Evolutionary conservation across 2,329 filamentous ascomycete genomes (phyloP).

Genomic region (Sclerotinia borealis): DNA sequence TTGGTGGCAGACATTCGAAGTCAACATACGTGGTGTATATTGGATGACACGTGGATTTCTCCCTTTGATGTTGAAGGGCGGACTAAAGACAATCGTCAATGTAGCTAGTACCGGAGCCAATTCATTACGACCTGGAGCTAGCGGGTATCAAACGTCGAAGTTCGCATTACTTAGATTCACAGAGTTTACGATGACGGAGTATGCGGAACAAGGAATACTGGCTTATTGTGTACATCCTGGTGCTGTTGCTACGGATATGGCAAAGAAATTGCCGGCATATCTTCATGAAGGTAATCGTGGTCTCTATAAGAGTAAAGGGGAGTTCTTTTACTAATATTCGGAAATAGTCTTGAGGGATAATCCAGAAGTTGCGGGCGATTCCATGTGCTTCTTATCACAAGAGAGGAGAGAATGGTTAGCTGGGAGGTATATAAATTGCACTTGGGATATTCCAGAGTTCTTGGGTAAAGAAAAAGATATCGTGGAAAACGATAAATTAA

Average conservation of each 20-base stretch:
- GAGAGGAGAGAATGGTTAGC: constrained; percentile 41
- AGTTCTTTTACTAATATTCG: constrained; percentile 1
- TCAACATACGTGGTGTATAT: constrained; percentile 23
- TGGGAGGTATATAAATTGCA: constrained; percentile 39
- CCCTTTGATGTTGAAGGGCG: constrained; percentile 24
- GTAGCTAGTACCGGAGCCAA: constrained; percentile 41
- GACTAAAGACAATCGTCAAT: constrained; percentile 42
- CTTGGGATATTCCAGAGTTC: constrained; percentile 44
- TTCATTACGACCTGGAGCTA: constrained; percentile 33
- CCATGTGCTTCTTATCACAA: constrained; percentile 38
- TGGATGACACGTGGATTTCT: constrained; percentile 17
- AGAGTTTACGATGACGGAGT: constrained; percentile 43
- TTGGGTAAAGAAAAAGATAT: constrained; percentile 39
- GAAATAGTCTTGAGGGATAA: constrained; percentile 33
- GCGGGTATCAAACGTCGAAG: constrained; percentile 44
- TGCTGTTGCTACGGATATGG: constrained; percentile 36
- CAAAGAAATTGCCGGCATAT: constrained; percentile 29
- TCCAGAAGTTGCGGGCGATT: constrained; percentile 37
- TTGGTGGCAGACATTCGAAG: constrained; percentile 23
- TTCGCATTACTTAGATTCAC: constrained; percentile 44
- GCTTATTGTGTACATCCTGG: constrained; percentile 39
- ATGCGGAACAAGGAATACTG: constrained; percentile 38
- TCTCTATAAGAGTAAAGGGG: background rate
- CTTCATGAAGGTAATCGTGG: constrained; percentile 22
- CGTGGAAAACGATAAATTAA: constrained; percentile 33